Percentiles rank a stretch among this genome's conserved stretches.
phyloP scores from a whole-genome alignment of 768 basidiomycete genomes.

The Russula griseocarnosa region DNA sequence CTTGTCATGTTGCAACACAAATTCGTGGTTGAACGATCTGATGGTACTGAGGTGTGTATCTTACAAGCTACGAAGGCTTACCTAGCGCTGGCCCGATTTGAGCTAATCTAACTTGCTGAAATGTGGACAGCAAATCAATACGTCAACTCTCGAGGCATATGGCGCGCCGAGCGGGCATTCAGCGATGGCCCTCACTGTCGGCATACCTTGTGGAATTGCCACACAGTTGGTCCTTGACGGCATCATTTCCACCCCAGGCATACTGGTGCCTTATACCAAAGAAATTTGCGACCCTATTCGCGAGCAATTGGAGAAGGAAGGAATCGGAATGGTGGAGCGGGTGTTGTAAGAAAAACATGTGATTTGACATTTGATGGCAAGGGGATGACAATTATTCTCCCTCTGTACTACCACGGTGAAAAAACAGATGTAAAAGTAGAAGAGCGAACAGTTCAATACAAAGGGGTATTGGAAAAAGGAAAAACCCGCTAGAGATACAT shows the following conservation, averaged over 20 bases:
- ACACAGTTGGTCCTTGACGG: conserved; percentile 90
- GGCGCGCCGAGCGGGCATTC: conserved; percentile 75
- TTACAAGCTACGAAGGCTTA: neutral
- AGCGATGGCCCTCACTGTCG: conserved; percentile 90
- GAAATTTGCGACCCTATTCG: conserved; percentile 77
- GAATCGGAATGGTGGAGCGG: conserved; percentile 67
- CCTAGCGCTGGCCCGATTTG: neutral
- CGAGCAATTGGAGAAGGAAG: conserved; percentile 64
- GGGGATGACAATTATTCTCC: neutral
- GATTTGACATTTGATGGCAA: neutral
- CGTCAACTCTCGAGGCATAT: conserved; percentile 88
- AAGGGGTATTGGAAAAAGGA: neutral
- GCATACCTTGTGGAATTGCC: conserved; percentile 91
- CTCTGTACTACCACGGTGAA: neutral
- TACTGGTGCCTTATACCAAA: conserved; percentile 83
- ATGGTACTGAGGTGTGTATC: conserved; percentile 61
- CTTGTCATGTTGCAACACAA: conserved; percentile 98
- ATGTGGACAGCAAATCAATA: conserved; percentile 63
- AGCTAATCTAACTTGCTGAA: conserved; percentile 7
- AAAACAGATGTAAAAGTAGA: neutral
- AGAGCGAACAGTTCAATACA: conserved; percentile 12
- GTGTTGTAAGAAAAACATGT: conserved; percentile 44
- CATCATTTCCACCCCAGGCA: conserved; percentile 68
- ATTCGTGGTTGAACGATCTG: conserved; percentile 85
- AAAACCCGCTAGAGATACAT: conserved; percentile 20